phyloP scores from a whole-genome alignment of 2,329 filamentous ascomycete genomes.

The Penicillium psychrosexuale region DNA sequence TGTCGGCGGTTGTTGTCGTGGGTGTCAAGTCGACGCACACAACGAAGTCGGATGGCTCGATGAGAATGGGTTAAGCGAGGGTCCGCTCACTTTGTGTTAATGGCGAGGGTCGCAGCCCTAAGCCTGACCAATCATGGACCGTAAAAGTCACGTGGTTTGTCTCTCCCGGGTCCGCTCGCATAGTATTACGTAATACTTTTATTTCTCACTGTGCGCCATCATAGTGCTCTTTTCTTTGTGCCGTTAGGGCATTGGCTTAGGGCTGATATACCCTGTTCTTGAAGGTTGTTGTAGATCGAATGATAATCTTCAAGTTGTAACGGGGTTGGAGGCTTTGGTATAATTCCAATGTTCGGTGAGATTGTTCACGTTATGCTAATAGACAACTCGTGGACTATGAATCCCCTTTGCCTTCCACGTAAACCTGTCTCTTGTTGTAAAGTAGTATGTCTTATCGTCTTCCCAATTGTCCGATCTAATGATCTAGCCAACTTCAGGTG shows the following conservation, averaged over 20 bases:
- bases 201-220: constrained; percentile 1
- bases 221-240: background rate
- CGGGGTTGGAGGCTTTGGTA: background rate
- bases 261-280: constrained; percentile 20
- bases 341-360: background rate
- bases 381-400: too few species aligned
- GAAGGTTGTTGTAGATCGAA: constrained; percentile 7
- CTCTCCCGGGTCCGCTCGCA: background rate
- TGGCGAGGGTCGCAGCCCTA: constrained; percentile 41
- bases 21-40: constrained; percentile 44
- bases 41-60: constrained; percentile 43
- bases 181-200: constrained; percentile 4
- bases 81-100: constrained; percentile 35
- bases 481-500: constrained; percentile 10
- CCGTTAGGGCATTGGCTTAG: constrained; percentile 22
- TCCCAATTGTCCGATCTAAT: constrained; percentile 6
- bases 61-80: constrained; percentile 42
- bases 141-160: background rate
- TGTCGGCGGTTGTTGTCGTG: constrained; percentile 49
- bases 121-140: constrained; percentile 26
- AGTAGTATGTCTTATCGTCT: background rate
- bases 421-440: background rate
- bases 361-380: background rate
- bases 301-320: background rate
- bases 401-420: background rate